phyloP scores from a whole-genome alignment of 805 yeast species.

The Zygoascus biomembranicola region DNA sequence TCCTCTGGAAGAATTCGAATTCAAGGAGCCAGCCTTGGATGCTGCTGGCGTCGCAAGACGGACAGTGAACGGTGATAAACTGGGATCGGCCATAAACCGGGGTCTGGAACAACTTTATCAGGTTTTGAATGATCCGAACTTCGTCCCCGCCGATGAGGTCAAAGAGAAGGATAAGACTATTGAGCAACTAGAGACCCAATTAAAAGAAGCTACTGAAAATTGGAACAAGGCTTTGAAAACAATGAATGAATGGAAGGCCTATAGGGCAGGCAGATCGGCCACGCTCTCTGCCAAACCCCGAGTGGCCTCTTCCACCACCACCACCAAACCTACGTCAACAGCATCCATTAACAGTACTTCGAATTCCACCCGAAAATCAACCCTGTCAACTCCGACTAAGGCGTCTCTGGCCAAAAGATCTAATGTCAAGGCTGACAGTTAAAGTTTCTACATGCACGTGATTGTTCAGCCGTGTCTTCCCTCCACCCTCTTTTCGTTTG shows the following conservation, averaged over 20 bases:
- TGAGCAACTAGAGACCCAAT: constrained; percentile 11
- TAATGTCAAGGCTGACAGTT: background rate
- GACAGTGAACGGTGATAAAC: constrained; percentile 5
- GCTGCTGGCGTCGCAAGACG: constrained; percentile 9
- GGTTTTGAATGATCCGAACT: constrained; percentile 14
- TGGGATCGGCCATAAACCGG: constrained; percentile 9
- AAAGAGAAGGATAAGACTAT: constrained; percentile 14
- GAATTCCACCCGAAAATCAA: too few relatives aligned
- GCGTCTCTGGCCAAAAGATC: background rate
- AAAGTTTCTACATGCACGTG: background rate
- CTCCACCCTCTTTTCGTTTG: background rate
- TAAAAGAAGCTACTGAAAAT: constrained; percentile 15
- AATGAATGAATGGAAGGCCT: constrained; percentile 22
- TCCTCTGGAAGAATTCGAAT: constrained; percentile 2
- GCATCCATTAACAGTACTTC: too few relatives aligned
- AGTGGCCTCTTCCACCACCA: too few relatives aligned
- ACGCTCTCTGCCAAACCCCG: background rate
- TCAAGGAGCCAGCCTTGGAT: background rate
- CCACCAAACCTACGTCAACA: too few relatives aligned
- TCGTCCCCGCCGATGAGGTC: constrained; percentile 14
- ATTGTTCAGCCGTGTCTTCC: background rate
- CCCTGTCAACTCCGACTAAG: background rate
- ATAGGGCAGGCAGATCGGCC: constrained; percentile 6
- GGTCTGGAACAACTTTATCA: constrained; percentile 9
- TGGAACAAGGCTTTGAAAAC: constrained; percentile 21